Conservation (phyloP, 257 asterid species). For the Solanum sejunctum region DNA sequence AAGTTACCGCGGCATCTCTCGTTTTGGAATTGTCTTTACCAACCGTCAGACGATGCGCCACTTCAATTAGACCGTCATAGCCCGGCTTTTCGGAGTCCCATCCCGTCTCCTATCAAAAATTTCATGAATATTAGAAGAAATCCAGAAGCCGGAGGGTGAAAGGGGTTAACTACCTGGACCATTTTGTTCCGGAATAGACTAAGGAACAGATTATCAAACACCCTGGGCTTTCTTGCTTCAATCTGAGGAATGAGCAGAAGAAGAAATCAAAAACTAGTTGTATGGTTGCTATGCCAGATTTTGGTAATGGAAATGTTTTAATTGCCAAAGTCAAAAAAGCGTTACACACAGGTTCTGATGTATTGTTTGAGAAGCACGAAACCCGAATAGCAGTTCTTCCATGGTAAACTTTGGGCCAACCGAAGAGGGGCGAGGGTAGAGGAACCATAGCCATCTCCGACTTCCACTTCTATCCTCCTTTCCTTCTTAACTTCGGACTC, state of each 20-base stretch:
- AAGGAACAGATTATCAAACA: constrained; percentile 45
- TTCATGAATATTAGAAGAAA: background rate
- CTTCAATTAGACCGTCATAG: constrained; percentile 71
- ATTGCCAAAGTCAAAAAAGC: no score
- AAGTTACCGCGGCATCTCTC: constrained; percentile 45
- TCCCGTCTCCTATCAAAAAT: constrained; percentile 42
- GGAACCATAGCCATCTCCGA: background rate
- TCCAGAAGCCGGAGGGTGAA: background rate
- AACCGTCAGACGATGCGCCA: constrained; percentile 56
- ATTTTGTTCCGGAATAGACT: constrained; percentile 58
- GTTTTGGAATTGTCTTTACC: constrained; percentile 69
- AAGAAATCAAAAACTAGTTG: no score
- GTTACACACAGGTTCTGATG: background rate
- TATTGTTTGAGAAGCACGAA: constrained; percentile 4
- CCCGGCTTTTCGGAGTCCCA: constrained; percentile 87
- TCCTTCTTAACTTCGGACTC: background rate
- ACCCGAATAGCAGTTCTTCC: background rate
- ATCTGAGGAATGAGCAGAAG: constrained; percentile 5
- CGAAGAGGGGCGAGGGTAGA: background rate
- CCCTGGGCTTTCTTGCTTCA: constrained; percentile 31
- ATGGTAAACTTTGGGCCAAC: background rate
- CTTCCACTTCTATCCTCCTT: background rate
- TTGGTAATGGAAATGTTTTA: no score
- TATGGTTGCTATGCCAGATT: no score
- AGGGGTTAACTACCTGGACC: constrained; percentile 35